These are phyloP conservation scores for Candida sojae DNA, from an alignment of 1,139 yeast species.

Conservation along the genomic window DNA sequence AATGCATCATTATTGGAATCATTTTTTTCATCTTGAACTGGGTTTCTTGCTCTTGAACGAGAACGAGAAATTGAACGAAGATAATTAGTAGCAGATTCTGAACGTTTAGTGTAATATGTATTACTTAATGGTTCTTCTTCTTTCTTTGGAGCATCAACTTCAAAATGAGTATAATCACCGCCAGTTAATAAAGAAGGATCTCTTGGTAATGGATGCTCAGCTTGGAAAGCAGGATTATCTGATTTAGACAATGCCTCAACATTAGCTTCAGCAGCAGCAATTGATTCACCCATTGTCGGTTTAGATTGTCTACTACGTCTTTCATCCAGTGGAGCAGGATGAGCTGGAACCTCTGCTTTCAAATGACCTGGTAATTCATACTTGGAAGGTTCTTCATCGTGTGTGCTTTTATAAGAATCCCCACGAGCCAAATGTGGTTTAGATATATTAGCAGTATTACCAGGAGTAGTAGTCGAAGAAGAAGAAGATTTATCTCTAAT, in stretches of 20 bases:
- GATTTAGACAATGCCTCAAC: conserved; percentile 6
- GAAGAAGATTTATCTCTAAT: conserved; percentile 27
- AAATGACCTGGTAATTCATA: conserved; percentile 50
- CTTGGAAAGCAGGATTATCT: conserved; percentile 7
- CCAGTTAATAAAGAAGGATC: conserved; percentile 48
- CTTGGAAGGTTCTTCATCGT: conserved; percentile 38
- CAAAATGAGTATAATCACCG: conserved; percentile 52
- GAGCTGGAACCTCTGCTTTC: conserved; percentile 16
- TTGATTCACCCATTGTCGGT: conserved; percentile 53
- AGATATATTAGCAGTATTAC: conserved; percentile 13
- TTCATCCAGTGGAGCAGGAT: conserved; percentile 29
- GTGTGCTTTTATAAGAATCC: conserved; percentile 59
- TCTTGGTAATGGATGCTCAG: conserved; percentile 22
- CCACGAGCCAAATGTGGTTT: conserved; percentile 68
- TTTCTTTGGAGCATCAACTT: conserved; percentile 38
- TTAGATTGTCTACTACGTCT: conserved; percentile 45
- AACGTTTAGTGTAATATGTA: conserved; percentile 31
- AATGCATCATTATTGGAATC: conserved; percentile 44
- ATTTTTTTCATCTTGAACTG: conserved; percentile 42
- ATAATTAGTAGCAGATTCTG: conserved; percentile 47
- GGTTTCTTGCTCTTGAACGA: conserved; percentile 46
- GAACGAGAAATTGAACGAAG: conserved; percentile 65
- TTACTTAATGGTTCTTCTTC: conserved; percentile 16
- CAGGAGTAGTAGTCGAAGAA: conserved; percentile 32
- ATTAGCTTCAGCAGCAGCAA: conserved; percentile 46